Conservation (phyloP, 2,329 filamentous ascomycete species). For the Stenocarpella maydis region DNA sequence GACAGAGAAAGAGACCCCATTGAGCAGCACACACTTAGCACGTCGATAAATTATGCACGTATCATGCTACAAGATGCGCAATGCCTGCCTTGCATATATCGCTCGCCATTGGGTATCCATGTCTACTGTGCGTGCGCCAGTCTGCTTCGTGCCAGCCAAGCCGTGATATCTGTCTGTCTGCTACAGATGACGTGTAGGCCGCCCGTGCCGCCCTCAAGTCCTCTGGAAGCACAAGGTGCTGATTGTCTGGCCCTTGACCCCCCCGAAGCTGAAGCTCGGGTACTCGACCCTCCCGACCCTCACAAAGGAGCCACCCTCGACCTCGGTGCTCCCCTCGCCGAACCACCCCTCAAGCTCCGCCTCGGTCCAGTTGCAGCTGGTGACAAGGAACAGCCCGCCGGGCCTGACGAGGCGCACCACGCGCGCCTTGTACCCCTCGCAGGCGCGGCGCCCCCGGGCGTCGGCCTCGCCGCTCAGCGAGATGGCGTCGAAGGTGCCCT, state of each 20-base stretch:
- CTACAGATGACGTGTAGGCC: neutral
- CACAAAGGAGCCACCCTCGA: constrained; percentile 54
- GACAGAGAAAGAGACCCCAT: constrained; percentile 26
- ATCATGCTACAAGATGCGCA: constrained; percentile 19
- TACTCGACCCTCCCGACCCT: constrained; percentile 79
- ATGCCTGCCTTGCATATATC: neutral
- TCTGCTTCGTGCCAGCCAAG: neutral
- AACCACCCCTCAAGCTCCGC: constrained; percentile 86
- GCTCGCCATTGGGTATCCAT: constrained; percentile 34
- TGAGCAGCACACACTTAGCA: constrained; percentile 28
- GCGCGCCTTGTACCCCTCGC: constrained; percentile 77
- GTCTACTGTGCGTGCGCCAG: neutral
- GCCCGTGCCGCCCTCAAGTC: neutral
- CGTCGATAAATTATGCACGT: constrained; percentile 29
- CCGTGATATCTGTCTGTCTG: neutral
- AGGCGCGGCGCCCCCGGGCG: constrained; percentile 65
- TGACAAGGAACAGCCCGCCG: constrained; percentile 82
- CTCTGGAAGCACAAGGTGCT: constrained; percentile 83
- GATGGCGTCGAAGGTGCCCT: constrained; percentile 97
- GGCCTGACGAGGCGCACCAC: constrained; percentile 73
- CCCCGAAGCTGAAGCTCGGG: constrained; percentile 87
- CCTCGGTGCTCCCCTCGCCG: constrained; percentile 41
- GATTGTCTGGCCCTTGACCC: constrained; percentile 86
- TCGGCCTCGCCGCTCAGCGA: constrained; percentile 71
- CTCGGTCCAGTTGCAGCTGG: constrained; percentile 98